A percentile compares a stretch with the other conserved stretches of the same genome.
Conservation (phyloP, 257 asterid genomes). For the Gentiana macrophylla region DNA sequence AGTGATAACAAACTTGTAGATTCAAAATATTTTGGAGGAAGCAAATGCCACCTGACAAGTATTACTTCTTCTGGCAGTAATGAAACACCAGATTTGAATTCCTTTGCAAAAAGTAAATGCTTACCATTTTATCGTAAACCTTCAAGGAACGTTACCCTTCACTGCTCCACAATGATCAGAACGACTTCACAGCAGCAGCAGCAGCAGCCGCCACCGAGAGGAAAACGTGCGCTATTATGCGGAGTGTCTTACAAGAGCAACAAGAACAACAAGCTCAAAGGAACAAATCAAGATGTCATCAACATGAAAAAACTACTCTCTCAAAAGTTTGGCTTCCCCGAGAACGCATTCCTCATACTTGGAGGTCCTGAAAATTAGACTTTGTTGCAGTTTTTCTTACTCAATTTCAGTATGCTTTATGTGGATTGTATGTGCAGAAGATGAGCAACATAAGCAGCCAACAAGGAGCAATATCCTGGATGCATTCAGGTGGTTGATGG, state of each 20-base stretch:
- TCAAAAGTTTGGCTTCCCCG: constrained; percentile 20
- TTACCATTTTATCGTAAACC: not conserved
- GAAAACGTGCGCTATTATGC: constrained; percentile 51
- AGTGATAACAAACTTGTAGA: constrained; percentile 4
- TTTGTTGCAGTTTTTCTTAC: too few species aligned
- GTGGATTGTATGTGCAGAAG: constrained; percentile 28
- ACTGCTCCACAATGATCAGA: not conserved
- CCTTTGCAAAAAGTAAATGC: constrained; percentile 3
- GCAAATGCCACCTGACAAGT: constrained; percentile 1
- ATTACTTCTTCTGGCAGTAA: constrained; percentile 6
- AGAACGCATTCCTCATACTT: constrained; percentile 35
- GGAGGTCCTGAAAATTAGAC: constrained; percentile 28
- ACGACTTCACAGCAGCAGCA: not conserved
- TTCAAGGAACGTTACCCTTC: not conserved
- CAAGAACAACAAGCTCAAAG: constrained; percentile 39
- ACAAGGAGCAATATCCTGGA: constrained; percentile 31
- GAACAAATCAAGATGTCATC: constrained; percentile 33
- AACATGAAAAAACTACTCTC: constrained; percentile 27
- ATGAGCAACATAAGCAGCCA: constrained; percentile 26
- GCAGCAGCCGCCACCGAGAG: constrained; percentile 16
- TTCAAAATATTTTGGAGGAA: constrained; percentile 6
- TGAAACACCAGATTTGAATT: constrained; percentile 3
- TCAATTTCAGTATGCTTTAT: not conserved
- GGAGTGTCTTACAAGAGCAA: constrained; percentile 49
- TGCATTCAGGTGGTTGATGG: constrained; percentile 30